Base-by-base conservation (phyloP, 73 alveolate species). In the Durusdinium trenchii region DNA sequence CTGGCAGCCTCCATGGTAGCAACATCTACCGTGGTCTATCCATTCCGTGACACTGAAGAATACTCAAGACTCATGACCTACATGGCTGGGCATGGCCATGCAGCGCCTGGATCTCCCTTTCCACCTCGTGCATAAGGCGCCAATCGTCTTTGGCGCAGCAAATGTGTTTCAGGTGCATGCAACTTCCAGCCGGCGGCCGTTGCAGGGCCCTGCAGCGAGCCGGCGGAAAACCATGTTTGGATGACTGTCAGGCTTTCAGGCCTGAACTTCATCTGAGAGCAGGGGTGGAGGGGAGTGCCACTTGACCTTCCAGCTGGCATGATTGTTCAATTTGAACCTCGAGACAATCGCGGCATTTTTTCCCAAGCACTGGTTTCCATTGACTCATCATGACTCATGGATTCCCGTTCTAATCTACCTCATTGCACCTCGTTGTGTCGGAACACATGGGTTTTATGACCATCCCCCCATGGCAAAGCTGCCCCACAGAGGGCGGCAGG, bases 111-210 rank as follows among this genome's bases (percentile, higher is more conserved):
- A 91, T 91, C 89, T 91, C 98, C 40, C 81, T 46, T 48, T 75
- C 98, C 86, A 91, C 57, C 87, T 61, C 67, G 28, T 69, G 89
- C 87, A 91, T 76, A 30, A 91, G 89, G 75, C 98, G 87, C 89
- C 84, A 76, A 76, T 91, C 98, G 89, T 91, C 98, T 18, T 76
- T 75, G 42, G 87, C 61, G 30, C 98, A 91, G 57, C 98, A 91
- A 6, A 47, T 67, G 96, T 64, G 82, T 36, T 90, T 90, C 54
- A 91, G 89, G 60, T 91, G 98, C 76, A 91, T 76, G 89, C 98
- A 91, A 30, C 89, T 67, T 52, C 98, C 98, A 18, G 98, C 98
- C 43, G 87, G 98, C 43, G 98, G 98, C 50, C 43, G 89, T 42
- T 91, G 98, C 60, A 91, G 57, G 35, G 98, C 61, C 98, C 98